Base-by-base conservation (phyloP, 1,284 basidiomycete genomes). In the Anthracocystis setariae region DNA sequence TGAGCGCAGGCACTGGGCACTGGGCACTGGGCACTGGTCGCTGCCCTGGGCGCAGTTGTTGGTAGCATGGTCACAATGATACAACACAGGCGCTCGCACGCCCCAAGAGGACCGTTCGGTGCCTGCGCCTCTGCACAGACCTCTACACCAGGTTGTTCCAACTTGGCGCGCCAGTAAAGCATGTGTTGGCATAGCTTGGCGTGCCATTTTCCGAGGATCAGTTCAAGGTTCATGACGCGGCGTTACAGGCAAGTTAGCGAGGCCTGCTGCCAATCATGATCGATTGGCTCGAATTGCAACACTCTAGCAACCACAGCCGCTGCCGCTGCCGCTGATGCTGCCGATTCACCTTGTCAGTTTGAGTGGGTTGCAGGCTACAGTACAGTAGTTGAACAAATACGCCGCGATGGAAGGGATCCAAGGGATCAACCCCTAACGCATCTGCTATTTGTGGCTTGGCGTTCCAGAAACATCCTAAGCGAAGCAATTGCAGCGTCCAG, bases 31-130 rank as follows among this genome's bases (percentile, higher is more conserved):
- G n/a, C 52, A 55, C 59, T 37, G 47, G 17, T 46, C 52, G 21
- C 47, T 55, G 52, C 47, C 52, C 59, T 62, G 54, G 59, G 59
- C 58, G 51, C 46, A 38, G 27, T 29, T 3, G 18, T 17, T 15
- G 15, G n/a, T 8, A 24, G 8, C 32, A 15, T 13, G 33, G 35
- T 13, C 23, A 37, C 42, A 38, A 33, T 37, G 20, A 37, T 37
- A 40, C 43, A 23, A 24, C 21, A 52, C 21, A 37, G 1, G 9
- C 15, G 23, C 33, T 43, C 32, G 5, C 40, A 32, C 32, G 29
- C 49, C 25, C 50, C n/a, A n/a, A n/a, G 40, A 42, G 40, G 20
- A 18, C 40, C 40, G 20, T 21, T 8, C 20, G 40, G 20, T 18
- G 8, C 10, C 20, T 3, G 12, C 9, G 40, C 20, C 18, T 42